phyloP scores from a whole-genome alignment of 73 alveolate genomes.

The Tetrahymena malaccensis region DNA sequence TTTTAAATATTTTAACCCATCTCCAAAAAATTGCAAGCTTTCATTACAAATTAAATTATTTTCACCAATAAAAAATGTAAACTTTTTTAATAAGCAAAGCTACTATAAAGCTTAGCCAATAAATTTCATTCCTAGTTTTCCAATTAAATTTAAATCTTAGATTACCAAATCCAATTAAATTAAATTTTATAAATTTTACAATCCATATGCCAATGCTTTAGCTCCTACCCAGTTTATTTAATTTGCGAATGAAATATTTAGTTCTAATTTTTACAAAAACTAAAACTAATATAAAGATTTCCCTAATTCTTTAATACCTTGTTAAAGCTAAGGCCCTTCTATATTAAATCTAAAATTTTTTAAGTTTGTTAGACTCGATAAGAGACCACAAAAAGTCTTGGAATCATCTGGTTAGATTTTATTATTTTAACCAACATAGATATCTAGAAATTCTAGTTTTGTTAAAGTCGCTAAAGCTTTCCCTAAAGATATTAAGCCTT shows the following conservation, averaged over 20 bases:
- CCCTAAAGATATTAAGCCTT: not conserved
- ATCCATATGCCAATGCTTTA: not conserved
- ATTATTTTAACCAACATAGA: not conserved
- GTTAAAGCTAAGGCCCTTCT: not conserved
- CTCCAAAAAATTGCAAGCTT: not conserved
- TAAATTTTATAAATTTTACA: not conserved
- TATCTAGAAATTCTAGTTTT: not conserved
- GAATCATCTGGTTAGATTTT: not conserved
- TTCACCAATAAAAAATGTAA: not conserved
- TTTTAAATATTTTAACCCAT: not conserved
- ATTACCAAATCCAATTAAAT: not conserved
- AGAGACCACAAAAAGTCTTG: not conserved
- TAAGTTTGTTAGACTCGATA: not conserved
- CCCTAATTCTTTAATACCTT: not conserved
- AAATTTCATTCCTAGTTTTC: not conserved
- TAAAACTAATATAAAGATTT: not conserved
- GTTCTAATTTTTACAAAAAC: not conserved
- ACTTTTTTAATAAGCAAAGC: not conserved
- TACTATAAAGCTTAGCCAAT: not conserved
- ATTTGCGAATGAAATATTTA: not conserved
- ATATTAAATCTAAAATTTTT: not conserved
- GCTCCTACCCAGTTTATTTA: not conserved
- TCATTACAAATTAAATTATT: not conserved
- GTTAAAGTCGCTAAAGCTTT: not conserved
- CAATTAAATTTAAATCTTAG: not conserved